phyloP scores from a whole-genome alignment of 192 early-diverging fungal species.

The Endogone sp. region DNA sequence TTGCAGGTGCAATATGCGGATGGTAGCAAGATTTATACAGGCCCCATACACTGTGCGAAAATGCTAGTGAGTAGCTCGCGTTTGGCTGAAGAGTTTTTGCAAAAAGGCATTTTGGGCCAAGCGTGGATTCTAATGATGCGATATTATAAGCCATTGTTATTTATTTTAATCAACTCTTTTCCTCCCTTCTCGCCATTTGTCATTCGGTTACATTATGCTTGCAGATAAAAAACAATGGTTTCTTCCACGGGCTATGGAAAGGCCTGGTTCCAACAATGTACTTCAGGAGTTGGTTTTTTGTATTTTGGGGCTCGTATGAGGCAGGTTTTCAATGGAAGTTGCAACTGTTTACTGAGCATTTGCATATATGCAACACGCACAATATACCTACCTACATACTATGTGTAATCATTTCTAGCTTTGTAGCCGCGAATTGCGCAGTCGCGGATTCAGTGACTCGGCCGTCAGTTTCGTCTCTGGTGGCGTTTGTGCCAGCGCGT shows the following conservation, averaged over 20 bases:
- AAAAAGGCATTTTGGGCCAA: too few relatives aligned
- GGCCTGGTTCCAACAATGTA: slow-evolving; percentile 80
- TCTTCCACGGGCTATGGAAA: slow-evolving; percentile 70
- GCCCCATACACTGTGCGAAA: slow-evolving; percentile 82
- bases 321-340: slow-evolving; percentile 12
- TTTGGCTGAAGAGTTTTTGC: too few relatives aligned
- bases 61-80: slow-evolving; percentile 47
- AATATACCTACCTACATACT: too few relatives aligned
- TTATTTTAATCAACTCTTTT: neutral
- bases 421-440: slow-evolving; percentile 45
- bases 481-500: slow-evolving; percentile 84
- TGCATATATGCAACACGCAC: too few relatives aligned
- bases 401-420: slow-evolving; percentile 30
- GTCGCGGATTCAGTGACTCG: slow-evolving; percentile 47
- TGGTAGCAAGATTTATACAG: slow-evolving; percentile 65
- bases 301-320: slow-evolving; percentile 67
- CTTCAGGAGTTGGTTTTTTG: slow-evolving; percentile 84
- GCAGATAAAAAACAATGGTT: slow-evolving; percentile 71
- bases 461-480: slow-evolving; percentile 71
- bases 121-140: neutral
- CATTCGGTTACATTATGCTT: neutral
- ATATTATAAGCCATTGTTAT: too few relatives aligned
- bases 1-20: slow-evolving; percentile 75
- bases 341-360: neutral
- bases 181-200: neutral